Conservation (phyloP, 768 basidiomycete species). For the Tubosaeta sp. region DNA sequence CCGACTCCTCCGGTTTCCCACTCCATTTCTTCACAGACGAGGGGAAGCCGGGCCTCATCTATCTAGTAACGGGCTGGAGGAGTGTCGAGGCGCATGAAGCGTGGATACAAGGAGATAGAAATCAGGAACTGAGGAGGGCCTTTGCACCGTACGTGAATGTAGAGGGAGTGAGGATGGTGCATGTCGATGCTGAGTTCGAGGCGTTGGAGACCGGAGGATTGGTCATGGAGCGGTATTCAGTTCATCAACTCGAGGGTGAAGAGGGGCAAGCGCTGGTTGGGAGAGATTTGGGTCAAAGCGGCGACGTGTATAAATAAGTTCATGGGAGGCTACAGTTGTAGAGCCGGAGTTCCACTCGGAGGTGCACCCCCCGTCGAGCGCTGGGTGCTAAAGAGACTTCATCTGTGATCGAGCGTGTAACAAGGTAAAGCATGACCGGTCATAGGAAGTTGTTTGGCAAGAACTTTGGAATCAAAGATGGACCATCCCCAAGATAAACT, state of each 20-base stretch:
- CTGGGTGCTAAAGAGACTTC: constrained; percentile 12
- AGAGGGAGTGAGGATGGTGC: constrained; percentile 30
- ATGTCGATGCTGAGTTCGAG: constrained; percentile 38
- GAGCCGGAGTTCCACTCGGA: not conserved
- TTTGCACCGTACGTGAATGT: constrained; percentile 31
- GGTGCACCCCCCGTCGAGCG: not conserved
- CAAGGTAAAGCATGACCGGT: no score
- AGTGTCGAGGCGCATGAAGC: constrained; percentile 37
- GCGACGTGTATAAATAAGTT: constrained; percentile 17
- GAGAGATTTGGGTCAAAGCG: constrained; percentile 9
- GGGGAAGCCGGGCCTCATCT: constrained; percentile 22
- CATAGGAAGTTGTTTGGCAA: no score
- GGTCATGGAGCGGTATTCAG: constrained; percentile 7
- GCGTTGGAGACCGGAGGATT: constrained; percentile 18
- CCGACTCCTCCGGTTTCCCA: constrained; percentile 38
- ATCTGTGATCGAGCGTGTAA: not conserved
- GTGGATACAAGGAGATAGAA: constrained; percentile 40
- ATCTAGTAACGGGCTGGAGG: constrained; percentile 44
- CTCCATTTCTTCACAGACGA: constrained; percentile 35
- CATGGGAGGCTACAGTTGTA: not conserved
- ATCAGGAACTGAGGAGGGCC: constrained; percentile 34
- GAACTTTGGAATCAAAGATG: no score
- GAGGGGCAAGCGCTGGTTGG: constrained; percentile 6
- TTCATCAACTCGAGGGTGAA: not conserved
- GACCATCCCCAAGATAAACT: no score